Conservation (phyloP, 176 grass and related monocot species). For the Cenchrus purpureus region DNA sequence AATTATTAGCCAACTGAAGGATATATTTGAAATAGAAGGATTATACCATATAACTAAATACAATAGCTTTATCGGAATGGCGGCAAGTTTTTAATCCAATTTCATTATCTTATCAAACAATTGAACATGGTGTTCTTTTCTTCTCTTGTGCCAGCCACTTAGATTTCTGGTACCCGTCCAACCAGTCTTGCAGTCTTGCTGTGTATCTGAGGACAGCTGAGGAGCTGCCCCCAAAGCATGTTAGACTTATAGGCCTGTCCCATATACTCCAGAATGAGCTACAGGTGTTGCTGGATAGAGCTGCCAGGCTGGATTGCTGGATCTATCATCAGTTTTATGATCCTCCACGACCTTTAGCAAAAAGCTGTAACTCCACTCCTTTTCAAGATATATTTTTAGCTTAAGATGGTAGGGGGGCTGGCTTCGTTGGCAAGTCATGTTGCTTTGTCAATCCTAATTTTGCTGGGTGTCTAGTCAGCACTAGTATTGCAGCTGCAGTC, state of each 20-base stretch:
- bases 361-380: constrained; percentile 11
- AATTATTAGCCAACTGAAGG: constrained; percentile 5
- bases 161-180: neutral
- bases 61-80: neutral
- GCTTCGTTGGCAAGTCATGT: constrained; percentile 23
- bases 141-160: neutral
- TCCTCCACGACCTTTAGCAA: constrained; percentile 26
- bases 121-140: constrained; percentile 2
- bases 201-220: neutral
- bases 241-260: constrained; percentile 12
- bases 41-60: neutral
- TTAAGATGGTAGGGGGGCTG: constrained; percentile 29
- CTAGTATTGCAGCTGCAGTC: constrained; percentile 23
- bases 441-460: constrained; percentile 26
- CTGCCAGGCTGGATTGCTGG: neutral
- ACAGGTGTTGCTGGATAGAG: constrained; percentile 22
- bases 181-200: neutral
- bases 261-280: neutral
- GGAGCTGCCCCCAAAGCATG: neutral
- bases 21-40: neutral
- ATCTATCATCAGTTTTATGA: constrained; percentile 33
- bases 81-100: neutral
- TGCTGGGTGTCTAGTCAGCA: constrained; percentile 14
- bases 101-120: constrained; percentile 25
- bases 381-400: constrained; percentile 10